These are phyloP conservation scores for Ormosia semicastrata DNA, from an alignment of 306 rosid species.

Conservation along the genomic window DNA sequence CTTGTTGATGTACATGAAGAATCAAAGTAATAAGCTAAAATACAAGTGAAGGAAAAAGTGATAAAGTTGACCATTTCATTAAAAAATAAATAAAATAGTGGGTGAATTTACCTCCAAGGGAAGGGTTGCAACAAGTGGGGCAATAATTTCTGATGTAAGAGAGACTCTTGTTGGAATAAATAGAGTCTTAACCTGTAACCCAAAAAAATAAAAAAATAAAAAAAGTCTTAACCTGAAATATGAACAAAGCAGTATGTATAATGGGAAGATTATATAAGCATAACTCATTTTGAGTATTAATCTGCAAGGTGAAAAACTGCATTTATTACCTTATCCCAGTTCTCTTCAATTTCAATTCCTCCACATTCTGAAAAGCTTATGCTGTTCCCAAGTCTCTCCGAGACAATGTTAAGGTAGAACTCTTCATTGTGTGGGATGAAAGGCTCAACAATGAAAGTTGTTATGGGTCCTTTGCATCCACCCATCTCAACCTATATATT, in stretches of 20 bases:
- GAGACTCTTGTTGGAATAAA: conserved; percentile 78
- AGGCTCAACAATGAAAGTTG: conserved; percentile 95
- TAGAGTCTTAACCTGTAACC: conserved; percentile 73
- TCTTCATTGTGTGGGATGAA: conserved; percentile 92
- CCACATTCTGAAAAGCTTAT: conserved; percentile 97
- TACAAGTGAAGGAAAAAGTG: not conserved
- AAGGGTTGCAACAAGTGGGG: conserved; percentile 93
- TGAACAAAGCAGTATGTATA: conserved; percentile 22
- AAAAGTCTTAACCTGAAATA: conserved; percentile 84
- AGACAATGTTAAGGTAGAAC: conserved; percentile 90
- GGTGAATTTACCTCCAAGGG: conserved; percentile 75
- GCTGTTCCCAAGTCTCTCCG: no score
- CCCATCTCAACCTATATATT: conserved; percentile 77
- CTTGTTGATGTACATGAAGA: not conserved
- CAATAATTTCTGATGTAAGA: conserved; percentile 67
- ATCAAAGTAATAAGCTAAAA: not conserved
- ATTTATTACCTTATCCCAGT: conserved; percentile 83
- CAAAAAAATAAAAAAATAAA: no score
- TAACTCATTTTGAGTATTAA: not conserved
- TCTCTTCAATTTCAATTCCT: conserved; percentile 95
- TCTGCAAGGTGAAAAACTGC: not conserved
- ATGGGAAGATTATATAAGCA: not conserved
- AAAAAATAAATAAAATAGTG: not conserved
- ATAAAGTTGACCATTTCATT: not conserved
- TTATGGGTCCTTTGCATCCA: conserved; percentile 94